Base-by-base conservation (phyloP, 345 rosid genomes). In the Hypericum androsaemum region DNA sequence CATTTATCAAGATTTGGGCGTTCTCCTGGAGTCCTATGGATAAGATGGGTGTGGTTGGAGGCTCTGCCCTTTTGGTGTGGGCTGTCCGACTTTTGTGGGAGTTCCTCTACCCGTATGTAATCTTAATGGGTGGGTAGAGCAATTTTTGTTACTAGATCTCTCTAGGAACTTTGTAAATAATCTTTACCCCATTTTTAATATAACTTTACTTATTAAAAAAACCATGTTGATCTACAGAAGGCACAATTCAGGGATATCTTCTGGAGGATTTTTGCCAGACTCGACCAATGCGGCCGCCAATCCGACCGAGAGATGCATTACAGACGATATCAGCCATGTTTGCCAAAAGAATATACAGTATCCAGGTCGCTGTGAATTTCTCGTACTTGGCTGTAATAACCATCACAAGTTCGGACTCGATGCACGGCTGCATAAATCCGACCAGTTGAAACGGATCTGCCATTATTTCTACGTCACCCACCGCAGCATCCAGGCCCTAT, bases 401-500 rank as follows among this genome's bases (percentile, higher is more conserved):
- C 77, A 68, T 68, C 10, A 32, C 51, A 37, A 69, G 66, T 43
- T 66, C 71, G 3, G 66, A 65, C 15, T 63, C 78, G 8, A 66
- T 17, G 16, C 62, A 63, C 5, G 78, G 72, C 9, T 59, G 72
- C 12, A 71, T 39, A 60, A 74, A 69, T 36, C 63, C 63, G 28
- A 53, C 77, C 6, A 39, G 47, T 9, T 43, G 54, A 43, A 17
- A 62, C 17, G 68, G 22, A 39, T 69, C 49, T 16, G 69, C 32
- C 47, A 56, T 41, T 48, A 66, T 69, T 48, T 53, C 60, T 16
- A 38, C 59, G 32, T 63, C 78, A 15, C 74, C 72, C 8, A 63
- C 67, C 32, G 62, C 78, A 37, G 61, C 78, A 57, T 66, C 72
- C 7, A 65, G 53, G 16, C 12, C 41, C 77, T 73, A 9, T 54